Percentiles rank a stretch among this genome's conserved stretches.
Evolutionary conservation across 352 stramenopile genomes (phyloP).

Genomic region (Globisporangium barbulae): DNA sequence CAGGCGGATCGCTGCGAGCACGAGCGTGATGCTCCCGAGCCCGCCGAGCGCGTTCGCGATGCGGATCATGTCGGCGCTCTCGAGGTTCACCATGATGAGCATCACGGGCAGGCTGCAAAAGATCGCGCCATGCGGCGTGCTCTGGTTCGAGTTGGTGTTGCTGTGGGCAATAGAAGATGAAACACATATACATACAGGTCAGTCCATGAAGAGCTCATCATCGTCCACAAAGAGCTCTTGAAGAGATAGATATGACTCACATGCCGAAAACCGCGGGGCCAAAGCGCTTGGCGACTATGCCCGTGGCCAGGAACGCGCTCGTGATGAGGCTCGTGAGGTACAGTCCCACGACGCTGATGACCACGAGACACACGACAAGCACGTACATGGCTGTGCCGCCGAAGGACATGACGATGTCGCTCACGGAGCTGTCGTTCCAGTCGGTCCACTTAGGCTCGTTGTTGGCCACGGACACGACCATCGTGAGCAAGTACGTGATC

Average conservation of each 20-base stretch:
- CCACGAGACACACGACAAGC: conserved; percentile 30
- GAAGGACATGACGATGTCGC: conserved; percentile 31
- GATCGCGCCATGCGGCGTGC: conserved; percentile 36
- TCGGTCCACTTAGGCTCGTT: conserved; percentile 40
- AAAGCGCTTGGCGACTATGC: conserved; percentile 52
- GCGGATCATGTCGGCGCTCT: conserved; percentile 47
- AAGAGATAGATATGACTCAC: conserved; percentile 16
- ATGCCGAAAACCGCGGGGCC: conserved; percentile 40
- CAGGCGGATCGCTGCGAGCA: conserved; percentile 35
- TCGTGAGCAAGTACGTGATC: conserved; percentile 44
- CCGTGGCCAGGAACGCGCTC: conserved; percentile 52
- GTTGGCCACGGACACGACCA: conserved; percentile 30
- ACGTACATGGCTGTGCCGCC: conserved; percentile 28
- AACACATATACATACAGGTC: background rate
- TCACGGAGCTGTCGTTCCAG: conserved; percentile 38
- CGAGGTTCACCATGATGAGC: conserved; percentile 51
- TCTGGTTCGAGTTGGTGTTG: conserved; percentile 22
- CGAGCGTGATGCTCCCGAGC: conserved; percentile 39
- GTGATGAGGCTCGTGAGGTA: conserved; percentile 43
- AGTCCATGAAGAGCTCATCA: background rate
- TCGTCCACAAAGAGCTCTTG: background rate
- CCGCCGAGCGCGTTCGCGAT: conserved; percentile 49
- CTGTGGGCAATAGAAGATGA: background rate
- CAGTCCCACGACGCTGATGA: conserved; percentile 37
- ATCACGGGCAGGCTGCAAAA: conserved; percentile 58